Evolutionary conservation across 2,329 filamentous ascomycete species (phyloP).

Genomic region (Fusarium sp.): DNA sequence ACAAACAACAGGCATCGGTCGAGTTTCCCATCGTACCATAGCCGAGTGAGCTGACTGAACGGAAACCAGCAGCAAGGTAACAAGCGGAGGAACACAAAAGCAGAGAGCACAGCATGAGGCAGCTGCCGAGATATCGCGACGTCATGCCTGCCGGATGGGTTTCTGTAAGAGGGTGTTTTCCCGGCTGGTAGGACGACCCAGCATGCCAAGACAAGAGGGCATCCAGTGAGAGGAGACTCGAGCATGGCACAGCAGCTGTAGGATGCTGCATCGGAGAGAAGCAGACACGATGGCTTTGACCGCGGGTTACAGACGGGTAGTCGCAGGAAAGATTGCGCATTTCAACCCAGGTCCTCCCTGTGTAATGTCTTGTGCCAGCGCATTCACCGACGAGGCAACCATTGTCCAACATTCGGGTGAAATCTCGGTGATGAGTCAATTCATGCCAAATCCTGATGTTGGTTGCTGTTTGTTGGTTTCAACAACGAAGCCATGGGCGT

Average conservation of each 20-base stretch:
- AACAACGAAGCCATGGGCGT: not conserved
- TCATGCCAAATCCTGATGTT: constrained; percentile 11
- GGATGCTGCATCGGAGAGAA: constrained; percentile 13
- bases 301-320: constrained; percentile 3
- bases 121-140: not conserved
- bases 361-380: constrained; percentile 14
- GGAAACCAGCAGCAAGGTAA: constrained; percentile 9
- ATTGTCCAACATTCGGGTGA: not conserved
- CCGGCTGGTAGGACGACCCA: not conserved
- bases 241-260: constrained; percentile 2
- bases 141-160: not conserved
- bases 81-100: not conserved
- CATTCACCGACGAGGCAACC: not conserved
- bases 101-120: constrained; percentile 8
- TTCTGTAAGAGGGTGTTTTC: constrained; percentile 13
- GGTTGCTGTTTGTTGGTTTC: not conserved
- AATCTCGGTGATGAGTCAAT: constrained; percentile 5
- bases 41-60: not conserved
- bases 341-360: constrained; percentile 1
- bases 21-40: constrained; percentile 11
- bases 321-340: constrained; percentile 28
- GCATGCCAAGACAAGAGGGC: not conserved
- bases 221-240: not conserved
- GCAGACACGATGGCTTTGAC: not conserved
- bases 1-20: not conserved